A percentile compares a stretch with the other conserved stretches of the same genome.
Evolutionary conservation across 2,329 filamentous ascomycete genomes (phyloP).

Genomic region (Clarireedia paspali): DNA sequence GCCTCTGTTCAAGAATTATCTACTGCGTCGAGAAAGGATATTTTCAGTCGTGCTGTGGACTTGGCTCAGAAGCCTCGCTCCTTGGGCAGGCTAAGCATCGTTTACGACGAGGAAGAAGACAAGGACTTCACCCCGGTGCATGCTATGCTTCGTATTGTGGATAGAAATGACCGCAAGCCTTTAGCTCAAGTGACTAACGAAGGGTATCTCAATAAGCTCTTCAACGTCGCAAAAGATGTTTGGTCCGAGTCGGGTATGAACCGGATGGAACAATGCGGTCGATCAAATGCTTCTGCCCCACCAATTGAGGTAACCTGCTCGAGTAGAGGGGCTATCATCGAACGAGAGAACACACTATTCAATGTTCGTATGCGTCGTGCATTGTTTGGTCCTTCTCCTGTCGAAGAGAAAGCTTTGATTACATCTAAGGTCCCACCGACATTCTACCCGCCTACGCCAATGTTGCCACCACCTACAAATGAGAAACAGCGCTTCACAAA

Average conservation of each 20-base stretch:
- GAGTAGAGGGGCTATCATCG: slow-evolving; percentile 53
- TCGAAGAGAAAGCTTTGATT: slow-evolving; percentile 69
- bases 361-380: slow-evolving; percentile 67
- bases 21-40: slow-evolving; percentile 56
- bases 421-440: slow-evolving; percentile 60
- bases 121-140: slow-evolving; percentile 62
- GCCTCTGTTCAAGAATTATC: slow-evolving; percentile 66
- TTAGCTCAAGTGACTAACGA: slow-evolving; percentile 63
- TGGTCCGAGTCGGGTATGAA: slow-evolving; percentile 66
- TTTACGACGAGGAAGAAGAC: slow-evolving; percentile 61
- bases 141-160: slow-evolving; percentile 72
- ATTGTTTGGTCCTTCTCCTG: slow-evolving; percentile 57
- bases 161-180: slow-evolving; percentile 58
- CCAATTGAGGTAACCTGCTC: slow-evolving; percentile 76
- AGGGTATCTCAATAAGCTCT: slow-evolving; percentile 64
- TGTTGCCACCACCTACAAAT: slow-evolving; percentile 73
- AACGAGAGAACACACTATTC: slow-evolving; percentile 71
- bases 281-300: slow-evolving; percentile 73
- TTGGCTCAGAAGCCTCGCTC: slow-evolving; percentile 47
- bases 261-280: slow-evolving; percentile 72
- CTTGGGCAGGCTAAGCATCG: slow-evolving; percentile 57
- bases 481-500: slow-evolving; percentile 81
- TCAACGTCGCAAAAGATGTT: slow-evolving; percentile 65
- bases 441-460: slow-evolving; percentile 52
- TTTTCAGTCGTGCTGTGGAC: slow-evolving; percentile 67